Conservation (phyloP, 768 basidiomycete species). For the Naganishia vishniacii region DNA sequence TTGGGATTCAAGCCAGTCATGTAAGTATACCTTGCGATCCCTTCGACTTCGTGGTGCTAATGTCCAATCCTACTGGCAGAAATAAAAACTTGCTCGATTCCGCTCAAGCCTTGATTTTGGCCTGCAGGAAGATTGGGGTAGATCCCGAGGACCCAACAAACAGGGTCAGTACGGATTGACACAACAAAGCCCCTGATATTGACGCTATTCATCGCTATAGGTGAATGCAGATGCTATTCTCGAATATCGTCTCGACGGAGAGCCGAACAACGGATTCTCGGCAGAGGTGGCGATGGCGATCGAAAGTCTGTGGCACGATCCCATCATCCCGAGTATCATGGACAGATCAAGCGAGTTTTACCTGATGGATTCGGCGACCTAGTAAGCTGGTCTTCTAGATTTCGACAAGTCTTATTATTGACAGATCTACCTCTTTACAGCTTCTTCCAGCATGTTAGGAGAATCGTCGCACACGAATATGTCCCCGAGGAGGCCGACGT, state of each 20-base stretch:
- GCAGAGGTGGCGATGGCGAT: conserved; percentile 50
- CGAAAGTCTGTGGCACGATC: conserved; percentile 53
- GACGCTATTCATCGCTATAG: neutral
- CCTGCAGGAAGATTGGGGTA: conserved; percentile 77
- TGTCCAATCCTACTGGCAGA: no score
- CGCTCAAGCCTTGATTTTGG: conserved; percentile 75
- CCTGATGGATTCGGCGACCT: conserved; percentile 87
- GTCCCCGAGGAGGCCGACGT: conserved; percentile 81
- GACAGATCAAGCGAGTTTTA: conserved; percentile 65
- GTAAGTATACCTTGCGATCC: conserved; percentile 52
- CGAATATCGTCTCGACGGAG: conserved; percentile 51
- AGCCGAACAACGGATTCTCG: conserved; percentile 42
- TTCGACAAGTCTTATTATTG: no score
- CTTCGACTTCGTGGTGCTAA: neutral
- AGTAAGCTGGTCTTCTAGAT: conserved; percentile 54
- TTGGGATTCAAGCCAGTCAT: conserved; percentile 70
- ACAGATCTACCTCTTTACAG: conserved; percentile 54
- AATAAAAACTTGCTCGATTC: conserved; percentile 70
- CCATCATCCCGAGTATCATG: conserved; percentile 52
- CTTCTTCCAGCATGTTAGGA: conserved; percentile 78
- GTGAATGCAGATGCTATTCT: conserved; percentile 51
- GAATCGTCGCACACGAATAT: conserved; percentile 76
- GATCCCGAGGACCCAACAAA: conserved; percentile 68
- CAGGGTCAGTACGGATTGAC: conserved; percentile 48
- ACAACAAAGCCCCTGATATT: conserved; percentile 28